These are phyloP conservation scores for Boechera stricta DNA, from an alignment of 345 rosid species.

Conservation along the genomic window DNA sequence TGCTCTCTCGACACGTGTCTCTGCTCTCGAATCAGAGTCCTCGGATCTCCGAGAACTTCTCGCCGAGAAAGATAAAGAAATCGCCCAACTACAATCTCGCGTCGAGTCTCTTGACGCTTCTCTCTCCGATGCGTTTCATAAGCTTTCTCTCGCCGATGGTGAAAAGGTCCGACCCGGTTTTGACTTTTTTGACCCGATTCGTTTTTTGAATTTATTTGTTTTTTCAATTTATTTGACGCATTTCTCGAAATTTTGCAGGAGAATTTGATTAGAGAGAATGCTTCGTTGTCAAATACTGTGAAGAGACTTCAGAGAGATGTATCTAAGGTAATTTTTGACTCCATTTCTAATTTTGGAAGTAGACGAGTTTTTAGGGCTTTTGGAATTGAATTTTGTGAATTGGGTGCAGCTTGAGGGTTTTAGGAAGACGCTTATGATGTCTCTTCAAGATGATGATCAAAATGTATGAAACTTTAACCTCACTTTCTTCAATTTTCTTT, in stretches of 20 bases:
- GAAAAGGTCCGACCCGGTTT: constrained; percentile 62
- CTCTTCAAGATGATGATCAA: constrained; percentile 88
- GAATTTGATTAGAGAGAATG: constrained; percentile 70
- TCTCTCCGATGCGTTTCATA: constrained; percentile 63
- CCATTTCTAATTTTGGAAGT: constrained; percentile 7
- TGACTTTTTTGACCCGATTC: constrained; percentile 13
- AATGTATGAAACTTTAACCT: constrained; percentile 33
- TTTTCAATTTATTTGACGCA: background rate
- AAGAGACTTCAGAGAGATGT: constrained; percentile 96
- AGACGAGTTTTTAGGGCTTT: constrained; percentile 3
- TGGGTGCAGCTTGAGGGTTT: constrained; percentile 79
- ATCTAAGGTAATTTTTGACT: constrained; percentile 60
- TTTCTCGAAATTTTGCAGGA: constrained; percentile 53
- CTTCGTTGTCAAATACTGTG: constrained; percentile 62
- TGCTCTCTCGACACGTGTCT: constrained; percentile 88
- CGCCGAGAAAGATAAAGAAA: constrained; percentile 66
- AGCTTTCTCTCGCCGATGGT: constrained; percentile 59
- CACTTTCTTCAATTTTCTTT: background rate
- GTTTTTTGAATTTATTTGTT: background rate
- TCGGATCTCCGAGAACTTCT: constrained; percentile 58
- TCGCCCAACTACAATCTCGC: constrained; percentile 69
- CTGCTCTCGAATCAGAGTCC: constrained; percentile 79
- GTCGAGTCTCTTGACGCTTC: constrained; percentile 72
- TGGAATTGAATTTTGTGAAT: constrained; percentile 3
- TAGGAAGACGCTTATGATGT: constrained; percentile 88